Evolutionary conservation across 73 alveolate genomes (phyloP).

Genomic region (Effrenium voratum): DNA sequence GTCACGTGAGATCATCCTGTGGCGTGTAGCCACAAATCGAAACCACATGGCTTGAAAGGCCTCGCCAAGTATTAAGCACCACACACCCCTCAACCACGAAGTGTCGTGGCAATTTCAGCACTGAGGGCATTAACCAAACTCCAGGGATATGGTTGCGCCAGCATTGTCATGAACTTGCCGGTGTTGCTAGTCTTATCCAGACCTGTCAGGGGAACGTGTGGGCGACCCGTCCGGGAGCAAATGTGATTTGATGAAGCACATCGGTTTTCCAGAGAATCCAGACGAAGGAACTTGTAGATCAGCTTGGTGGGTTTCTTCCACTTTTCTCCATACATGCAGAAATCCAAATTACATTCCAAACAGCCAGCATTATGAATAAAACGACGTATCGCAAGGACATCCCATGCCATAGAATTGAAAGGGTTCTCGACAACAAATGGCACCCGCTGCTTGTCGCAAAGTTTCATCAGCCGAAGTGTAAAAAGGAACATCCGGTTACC

Average conservation of each 20-base stretch:
- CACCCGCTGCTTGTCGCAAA: neutral
- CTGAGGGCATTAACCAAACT: neutral
- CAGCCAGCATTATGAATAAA: neutral
- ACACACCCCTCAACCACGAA: too few species aligned
- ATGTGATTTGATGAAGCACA: neutral
- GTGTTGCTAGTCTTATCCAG: neutral
- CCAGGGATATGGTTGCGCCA: slow-evolving; percentile 25
- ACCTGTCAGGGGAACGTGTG: slow-evolving; percentile 13
- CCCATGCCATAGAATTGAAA: neutral
- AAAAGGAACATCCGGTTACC: neutral
- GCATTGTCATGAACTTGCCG: slow-evolving; percentile 1
- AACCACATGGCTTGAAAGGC: too few species aligned
- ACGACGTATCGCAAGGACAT: neutral
- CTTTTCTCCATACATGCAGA: neutral
- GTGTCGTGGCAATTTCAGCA: neutral
- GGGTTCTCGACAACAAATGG: neutral
- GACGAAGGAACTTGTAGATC: neutral
- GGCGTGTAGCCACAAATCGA: too few species aligned
- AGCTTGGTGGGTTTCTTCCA: slow-evolving; percentile 9
- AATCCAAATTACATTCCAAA: neutral
- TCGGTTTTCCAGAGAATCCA: neutral
- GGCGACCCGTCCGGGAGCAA: neutral
- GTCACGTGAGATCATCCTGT: too few species aligned
- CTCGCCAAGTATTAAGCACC: too few species aligned
- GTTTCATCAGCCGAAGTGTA: neutral